A percentile compares a stretch with the other conserved stretches of the same genome.
Conservation (phyloP, 176 grass and related monocot genomes). For the Hsuehochloa calcarea region DNA sequence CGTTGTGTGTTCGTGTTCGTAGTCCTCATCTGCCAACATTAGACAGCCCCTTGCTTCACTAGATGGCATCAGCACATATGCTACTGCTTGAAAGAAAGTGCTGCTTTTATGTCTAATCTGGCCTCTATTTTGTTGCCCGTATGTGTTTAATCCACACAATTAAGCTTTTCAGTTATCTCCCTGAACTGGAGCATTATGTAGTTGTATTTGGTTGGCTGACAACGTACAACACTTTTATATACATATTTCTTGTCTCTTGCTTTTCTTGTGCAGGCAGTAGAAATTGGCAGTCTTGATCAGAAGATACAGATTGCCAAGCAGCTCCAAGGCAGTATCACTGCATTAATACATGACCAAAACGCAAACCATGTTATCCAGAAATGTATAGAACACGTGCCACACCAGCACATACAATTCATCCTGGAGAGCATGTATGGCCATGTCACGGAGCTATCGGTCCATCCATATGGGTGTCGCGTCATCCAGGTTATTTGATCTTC, state of each 20-base stretch:
- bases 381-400: conserved; percentile 7
- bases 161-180: neutral
- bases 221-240: neutral
- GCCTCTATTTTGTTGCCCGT: neutral
- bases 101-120: neutral
- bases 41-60: neutral
- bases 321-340: neutral
- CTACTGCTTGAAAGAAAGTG: neutral
- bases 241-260: neutral
- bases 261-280: neutral
- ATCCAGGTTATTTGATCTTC: neutral
- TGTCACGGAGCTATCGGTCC: neutral
- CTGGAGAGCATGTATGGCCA: neutral
- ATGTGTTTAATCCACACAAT: neutral
- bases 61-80: neutral
- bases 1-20: too few species aligned
- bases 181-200: neutral
- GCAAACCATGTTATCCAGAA: conserved; percentile 18
- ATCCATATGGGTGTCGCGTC: conserved; percentile 17
- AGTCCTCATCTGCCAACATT: too few species aligned
- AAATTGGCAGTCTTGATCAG: conserved; percentile 4
- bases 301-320: neutral
- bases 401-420: conserved; percentile 1
- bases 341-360: conserved; percentile 17
- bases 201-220: neutral